These are phyloP conservation scores for Ogataea nakhonphanomensis DNA, from an alignment of 805 yeast genomes.

Conservation along the genomic window DNA sequence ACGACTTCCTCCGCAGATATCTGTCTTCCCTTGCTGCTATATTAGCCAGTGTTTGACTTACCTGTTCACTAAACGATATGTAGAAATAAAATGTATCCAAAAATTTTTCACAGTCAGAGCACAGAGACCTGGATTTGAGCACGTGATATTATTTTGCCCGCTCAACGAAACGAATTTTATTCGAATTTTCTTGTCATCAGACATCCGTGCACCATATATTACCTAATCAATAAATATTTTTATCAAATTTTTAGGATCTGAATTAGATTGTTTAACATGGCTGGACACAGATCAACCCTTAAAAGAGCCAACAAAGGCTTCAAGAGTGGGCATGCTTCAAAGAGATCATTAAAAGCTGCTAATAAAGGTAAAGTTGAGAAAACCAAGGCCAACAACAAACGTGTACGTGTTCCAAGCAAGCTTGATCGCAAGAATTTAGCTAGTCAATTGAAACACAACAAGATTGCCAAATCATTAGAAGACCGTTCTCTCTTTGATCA, in stretches of 20 bases:
- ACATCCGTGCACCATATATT: constrained; percentile 6
- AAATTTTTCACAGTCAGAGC: constrained; percentile 17
- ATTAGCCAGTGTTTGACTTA: constrained; percentile 1
- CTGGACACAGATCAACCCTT: constrained; percentile 80
- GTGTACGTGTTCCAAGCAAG: constrained; percentile 39
- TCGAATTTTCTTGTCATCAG: too few relatives aligned
- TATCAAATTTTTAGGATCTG: constrained; percentile 11
- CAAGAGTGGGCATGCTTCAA: constrained; percentile 88
- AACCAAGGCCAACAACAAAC: constrained; percentile 36
- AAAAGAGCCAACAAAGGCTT: constrained; percentile 86
- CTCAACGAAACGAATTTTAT: background rate
- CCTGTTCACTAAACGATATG: constrained; percentile 9
- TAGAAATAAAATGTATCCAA: constrained; percentile 10
- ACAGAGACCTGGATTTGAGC: constrained; percentile 8
- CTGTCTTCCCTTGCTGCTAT: background rate
- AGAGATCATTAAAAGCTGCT: constrained; percentile 77
- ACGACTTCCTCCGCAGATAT: background rate
- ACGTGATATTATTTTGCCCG: constrained; percentile 8
- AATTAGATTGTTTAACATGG: constrained; percentile 38
- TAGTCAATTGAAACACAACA: constrained; percentile 71
- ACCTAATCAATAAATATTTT: constrained; percentile 7
- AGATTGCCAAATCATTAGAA: constrained; percentile 57
- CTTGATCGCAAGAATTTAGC: constrained; percentile 74
- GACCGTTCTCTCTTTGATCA: constrained; percentile 63
- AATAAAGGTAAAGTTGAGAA: constrained; percentile 88